Base-by-base conservation (phyloP, 225 moss, liverwort and hornwort genomes). In the Antitrichia curtipendula region DNA sequence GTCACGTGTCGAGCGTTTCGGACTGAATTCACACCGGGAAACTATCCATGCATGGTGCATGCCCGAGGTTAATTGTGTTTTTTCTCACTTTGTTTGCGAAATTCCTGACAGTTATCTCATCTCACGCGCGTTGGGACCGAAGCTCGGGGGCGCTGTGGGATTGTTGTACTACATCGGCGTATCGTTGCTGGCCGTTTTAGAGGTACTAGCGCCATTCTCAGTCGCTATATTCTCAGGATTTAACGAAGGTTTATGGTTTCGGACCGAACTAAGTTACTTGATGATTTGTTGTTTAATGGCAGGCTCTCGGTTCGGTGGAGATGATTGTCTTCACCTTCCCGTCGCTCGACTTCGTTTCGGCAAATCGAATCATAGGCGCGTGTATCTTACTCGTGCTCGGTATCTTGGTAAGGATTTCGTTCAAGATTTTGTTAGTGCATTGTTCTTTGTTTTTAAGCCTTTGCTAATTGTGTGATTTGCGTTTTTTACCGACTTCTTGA, bases 221-320 rank as follows among this genome's bases (percentile, higher is more conserved):
- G 21, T n/a, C 16, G 41, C 64, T n/a, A 28, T n/a, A 45, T 28
- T 65, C 66, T 71, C 88, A 79, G 79, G 88, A 79, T 88, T 71
- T 84, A 69, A 79, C 84, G 61, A 79, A 84, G 66, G 85, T 87
- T 63, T 73, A 52, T 81, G 84, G 59, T 24, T 80, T 61, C 78
- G 59, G 28, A 57, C 43, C n/a, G 47, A 43, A 17, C 27, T 56
- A 20, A 59, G 29, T 29, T 49, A 50, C 25, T 25, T 40, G 72
- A 75, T 56, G 28, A 28, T 87, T 41, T 68, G 34, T 32, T 68
- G 49, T 79, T 32, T 54, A 52, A 63, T 87, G 74, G 65, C 93
- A 98, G 98, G 89, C 91, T 60, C 95, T 98, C 62, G 98, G 98
- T 93, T 97, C 97, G 32, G 97, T 98, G 63, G 98, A 98, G 90